These are phyloP conservation scores for Beauveria varroae DNA, from an alignment of 2,329 filamentous ascomycete genomes.

Conservation along the genomic window DNA sequence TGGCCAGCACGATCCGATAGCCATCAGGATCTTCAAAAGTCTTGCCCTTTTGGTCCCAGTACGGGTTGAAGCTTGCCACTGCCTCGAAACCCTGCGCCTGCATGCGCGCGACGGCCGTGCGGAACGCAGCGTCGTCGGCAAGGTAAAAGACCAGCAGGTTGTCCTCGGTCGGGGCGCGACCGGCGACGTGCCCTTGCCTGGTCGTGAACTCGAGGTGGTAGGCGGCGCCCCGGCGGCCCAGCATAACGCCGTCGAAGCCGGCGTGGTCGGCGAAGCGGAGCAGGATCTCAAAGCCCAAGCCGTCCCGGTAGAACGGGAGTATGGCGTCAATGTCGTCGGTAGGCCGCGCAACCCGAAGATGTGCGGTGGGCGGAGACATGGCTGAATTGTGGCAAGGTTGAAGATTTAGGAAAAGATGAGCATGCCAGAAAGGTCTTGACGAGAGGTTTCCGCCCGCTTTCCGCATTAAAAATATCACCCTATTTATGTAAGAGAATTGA, in stretches of 20 bases:
- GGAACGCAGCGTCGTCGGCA: conserved; percentile 22
- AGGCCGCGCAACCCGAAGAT: conserved; percentile 34
- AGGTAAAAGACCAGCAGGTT: conserved; percentile 38
- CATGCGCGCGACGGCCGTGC: conserved; percentile 26
- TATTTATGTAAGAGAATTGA: not conserved
- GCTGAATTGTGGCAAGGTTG: not conserved
- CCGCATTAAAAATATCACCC: not conserved
- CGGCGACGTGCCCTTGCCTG: conserved; percentile 25
- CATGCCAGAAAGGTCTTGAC: too few relatives aligned
- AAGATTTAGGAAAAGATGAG: too few relatives aligned
- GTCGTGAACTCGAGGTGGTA: conserved; percentile 39
- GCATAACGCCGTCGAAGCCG: conserved; percentile 34
- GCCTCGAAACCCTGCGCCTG: conserved; percentile 24
- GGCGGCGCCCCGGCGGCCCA: conserved; percentile 27
- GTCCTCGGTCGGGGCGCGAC: conserved; percentile 32
- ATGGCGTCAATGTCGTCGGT: conserved; percentile 29
- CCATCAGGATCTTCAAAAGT: conserved; percentile 39
- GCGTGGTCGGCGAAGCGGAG: conserved; percentile 28
- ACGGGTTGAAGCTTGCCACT: conserved; percentile 34
- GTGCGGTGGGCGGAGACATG: conserved; percentile 15
- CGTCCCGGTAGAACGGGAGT: conserved; percentile 34
- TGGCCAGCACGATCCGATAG: conserved; percentile 34
- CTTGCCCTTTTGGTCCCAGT: conserved; percentile 36
- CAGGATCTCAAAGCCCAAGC: conserved; percentile 30
- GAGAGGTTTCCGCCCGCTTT: not conserved